Conservation (phyloP, 805 yeast species). For the Candida krabiensis region DNA sequence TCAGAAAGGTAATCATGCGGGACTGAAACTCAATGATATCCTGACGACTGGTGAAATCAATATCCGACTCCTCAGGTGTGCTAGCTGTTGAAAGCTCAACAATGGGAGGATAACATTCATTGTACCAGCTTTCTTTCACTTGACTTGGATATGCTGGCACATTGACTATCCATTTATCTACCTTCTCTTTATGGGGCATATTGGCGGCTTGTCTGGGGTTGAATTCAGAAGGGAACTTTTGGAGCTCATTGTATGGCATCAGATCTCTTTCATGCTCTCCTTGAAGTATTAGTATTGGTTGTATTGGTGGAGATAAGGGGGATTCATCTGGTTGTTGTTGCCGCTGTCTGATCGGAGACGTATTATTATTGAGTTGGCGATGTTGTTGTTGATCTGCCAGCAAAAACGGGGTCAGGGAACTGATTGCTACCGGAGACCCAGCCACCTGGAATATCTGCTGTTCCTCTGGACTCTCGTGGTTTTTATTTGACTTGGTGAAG, state of each 20-base stretch:
- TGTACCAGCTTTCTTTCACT: constrained; percentile 31
- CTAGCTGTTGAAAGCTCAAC: constrained; percentile 32
- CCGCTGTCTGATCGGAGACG: constrained; percentile 18
- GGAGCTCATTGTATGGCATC: constrained; percentile 8
- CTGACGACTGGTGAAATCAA: constrained; percentile 38
- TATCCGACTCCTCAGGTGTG: constrained; percentile 22
- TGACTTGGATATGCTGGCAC: constrained; percentile 48
- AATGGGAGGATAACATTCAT: constrained; percentile 52
- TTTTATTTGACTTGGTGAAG: constrained; percentile 12
- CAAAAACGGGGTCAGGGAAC: constrained; percentile 17
- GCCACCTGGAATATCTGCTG: constrained; percentile 10
- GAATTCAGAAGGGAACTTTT: constrained; percentile 47
- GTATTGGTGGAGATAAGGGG: constrained; percentile 14
- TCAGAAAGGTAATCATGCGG: constrained; percentile 47
- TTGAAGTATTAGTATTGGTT: constrained; percentile 17
- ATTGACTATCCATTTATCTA: constrained; percentile 58
- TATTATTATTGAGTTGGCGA: constrained; percentile 8
- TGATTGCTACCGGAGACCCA: constrained; percentile 19
- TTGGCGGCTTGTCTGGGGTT: constrained; percentile 62
- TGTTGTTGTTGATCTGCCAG: constrained; percentile 17
- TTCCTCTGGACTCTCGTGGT: constrained; percentile 8
- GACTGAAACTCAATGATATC: constrained; percentile 56
- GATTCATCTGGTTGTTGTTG: constrained; percentile 11
- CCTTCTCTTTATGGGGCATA: constrained; percentile 69
- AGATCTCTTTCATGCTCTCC: constrained; percentile 15